phyloP scores from a whole-genome alignment of 306 rosid species.

The Cyclanthera cordifolia region DNA sequence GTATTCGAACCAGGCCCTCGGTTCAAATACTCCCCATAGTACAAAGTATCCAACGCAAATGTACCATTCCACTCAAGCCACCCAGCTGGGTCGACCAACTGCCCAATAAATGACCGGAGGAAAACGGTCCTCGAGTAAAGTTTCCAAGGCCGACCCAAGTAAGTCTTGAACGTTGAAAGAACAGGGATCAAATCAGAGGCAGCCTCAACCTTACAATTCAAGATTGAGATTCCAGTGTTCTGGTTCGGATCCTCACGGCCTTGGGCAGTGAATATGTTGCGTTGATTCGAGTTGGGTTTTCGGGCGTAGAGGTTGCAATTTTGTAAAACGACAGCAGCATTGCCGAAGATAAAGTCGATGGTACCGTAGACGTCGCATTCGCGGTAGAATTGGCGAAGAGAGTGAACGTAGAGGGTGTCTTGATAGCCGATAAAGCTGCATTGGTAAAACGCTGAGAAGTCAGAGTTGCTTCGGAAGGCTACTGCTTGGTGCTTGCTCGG shows the following conservation, averaged over 20 bases:
- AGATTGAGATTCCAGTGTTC: constrained; percentile 62
- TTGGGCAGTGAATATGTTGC: constrained; percentile 74
- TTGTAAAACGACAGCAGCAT: constrained; percentile 66
- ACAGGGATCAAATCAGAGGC: constrained; percentile 51
- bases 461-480: constrained; percentile 58
- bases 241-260: constrained; percentile 81
- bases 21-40: constrained; percentile 65
- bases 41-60: constrained; percentile 55
- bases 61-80: constrained; percentile 80
- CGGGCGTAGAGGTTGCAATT: constrained; percentile 76
- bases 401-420: constrained; percentile 88
- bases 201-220: constrained; percentile 52
- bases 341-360: constrained; percentile 71
- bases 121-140: constrained; percentile 55
- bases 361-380: constrained; percentile 83
- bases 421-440: constrained; percentile 85
- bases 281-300: constrained; percentile 42
- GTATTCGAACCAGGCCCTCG: constrained; percentile 61
- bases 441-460: constrained; percentile 57
- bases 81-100: constrained; percentile 46
- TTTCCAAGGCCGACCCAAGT: constrained; percentile 85
- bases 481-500: constrained; percentile 88
- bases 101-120: constrained; percentile 36
- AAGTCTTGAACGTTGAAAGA: constrained; percentile 29
- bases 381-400: constrained; percentile 79